These are phyloP conservation scores for Cryptosporidium muris DNA, from an alignment of 169 alveolate species.

Conservation along the genomic window DNA sequence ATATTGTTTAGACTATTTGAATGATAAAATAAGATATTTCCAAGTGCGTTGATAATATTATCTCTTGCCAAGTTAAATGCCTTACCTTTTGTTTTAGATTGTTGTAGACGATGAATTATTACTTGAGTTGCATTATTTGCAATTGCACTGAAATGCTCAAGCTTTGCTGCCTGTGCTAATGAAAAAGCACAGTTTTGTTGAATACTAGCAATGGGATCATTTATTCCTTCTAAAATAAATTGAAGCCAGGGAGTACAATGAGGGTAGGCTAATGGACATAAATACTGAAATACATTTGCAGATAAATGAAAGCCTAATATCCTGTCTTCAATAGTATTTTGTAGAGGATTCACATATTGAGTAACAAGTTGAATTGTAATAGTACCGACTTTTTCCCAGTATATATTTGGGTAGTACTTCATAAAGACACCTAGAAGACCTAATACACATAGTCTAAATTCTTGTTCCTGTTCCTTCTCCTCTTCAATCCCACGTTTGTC, in stretches of 20 bases:
- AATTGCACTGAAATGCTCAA: constrained; percentile 28
- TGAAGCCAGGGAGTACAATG: constrained; percentile 65
- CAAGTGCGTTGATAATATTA: constrained; percentile 33
- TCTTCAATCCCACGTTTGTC: constrained; percentile 69
- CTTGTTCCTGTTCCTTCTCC: constrained; percentile 70
- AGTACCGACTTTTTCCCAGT: constrained; percentile 63
- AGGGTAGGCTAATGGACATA: constrained; percentile 67
- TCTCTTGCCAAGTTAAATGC: constrained; percentile 65
- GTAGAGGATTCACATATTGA: constrained; percentile 45
- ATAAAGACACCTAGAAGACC: constrained; percentile 61
- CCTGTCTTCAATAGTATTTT: constrained; percentile 58
- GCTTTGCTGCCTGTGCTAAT: constrained; percentile 66
- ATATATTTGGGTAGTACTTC: constrained; percentile 50
- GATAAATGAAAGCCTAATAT: constrained; percentile 60
- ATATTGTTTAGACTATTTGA: constrained; percentile 23
- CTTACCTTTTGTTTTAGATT: constrained; percentile 48
- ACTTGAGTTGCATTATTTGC: constrained; percentile 53
- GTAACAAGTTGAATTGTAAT: constrained; percentile 53
- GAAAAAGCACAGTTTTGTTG: constrained; percentile 69
- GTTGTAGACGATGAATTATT: constrained; percentile 17
- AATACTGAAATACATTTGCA: constrained; percentile 62
- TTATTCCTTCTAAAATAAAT: constrained; percentile 57
- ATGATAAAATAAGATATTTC: constrained; percentile 38
- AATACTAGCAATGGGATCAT: constrained; percentile 70
- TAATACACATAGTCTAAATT: constrained; percentile 41